Conservation (phyloP, 1,284 basidiomycete genomes). For the Trichosporon asahii region DNA sequence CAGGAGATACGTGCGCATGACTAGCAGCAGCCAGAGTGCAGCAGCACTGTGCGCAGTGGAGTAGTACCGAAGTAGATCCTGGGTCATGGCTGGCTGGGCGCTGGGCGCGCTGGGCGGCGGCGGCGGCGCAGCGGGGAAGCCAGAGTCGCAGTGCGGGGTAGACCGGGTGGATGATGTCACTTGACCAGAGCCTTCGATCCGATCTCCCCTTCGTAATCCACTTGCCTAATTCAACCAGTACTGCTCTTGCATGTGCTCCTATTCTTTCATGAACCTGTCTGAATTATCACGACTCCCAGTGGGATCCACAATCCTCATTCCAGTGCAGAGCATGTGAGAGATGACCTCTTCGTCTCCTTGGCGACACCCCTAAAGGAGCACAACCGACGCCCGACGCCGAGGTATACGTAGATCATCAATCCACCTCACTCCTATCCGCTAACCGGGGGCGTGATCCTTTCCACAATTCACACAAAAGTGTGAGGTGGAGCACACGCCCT, state of each 20-base stretch:
- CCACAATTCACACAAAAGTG: background rate
- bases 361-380: background rate
- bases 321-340: background rate
- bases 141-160: background rate
- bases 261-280: background rate
- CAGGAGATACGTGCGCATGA: background rate
- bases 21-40: no score
- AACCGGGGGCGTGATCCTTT: background rate
- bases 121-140: no score
- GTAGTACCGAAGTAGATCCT: background rate
- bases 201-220: background rate
- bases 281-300: no score
- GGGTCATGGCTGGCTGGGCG: no score
- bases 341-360: background rate
- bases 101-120: no score
- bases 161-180: background rate
- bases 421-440: background rate
- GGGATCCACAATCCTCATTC: no score
- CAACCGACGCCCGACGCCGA: background rate
- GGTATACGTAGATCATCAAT: background rate
- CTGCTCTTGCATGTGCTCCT: no score
- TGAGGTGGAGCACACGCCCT: no score
- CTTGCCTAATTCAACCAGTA: background rate
- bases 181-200: background rate
- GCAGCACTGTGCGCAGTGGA: background rate